Conservation (phyloP, 306 rosid genomes). For the Prinsepia uniflora region DNA sequence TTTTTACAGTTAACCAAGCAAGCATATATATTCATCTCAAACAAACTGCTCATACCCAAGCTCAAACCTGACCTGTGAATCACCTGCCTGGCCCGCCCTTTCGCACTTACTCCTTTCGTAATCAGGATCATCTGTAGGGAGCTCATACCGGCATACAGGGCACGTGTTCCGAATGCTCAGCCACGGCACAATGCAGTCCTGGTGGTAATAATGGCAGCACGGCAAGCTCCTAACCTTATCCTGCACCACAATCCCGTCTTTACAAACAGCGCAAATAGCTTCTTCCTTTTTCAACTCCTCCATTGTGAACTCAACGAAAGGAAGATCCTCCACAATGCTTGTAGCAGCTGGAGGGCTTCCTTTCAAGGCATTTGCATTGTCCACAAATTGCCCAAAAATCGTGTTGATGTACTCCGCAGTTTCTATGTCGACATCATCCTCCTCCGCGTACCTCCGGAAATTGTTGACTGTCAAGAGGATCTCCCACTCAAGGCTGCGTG, state of each 20-base stretch:
- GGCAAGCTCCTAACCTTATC: constrained; percentile 83
- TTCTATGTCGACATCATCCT: constrained; percentile 32
- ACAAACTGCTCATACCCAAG: constrained; percentile 37
- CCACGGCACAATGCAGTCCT: constrained; percentile 91
- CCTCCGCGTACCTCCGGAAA: constrained; percentile 38
- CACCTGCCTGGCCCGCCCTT: constrained; percentile 34
- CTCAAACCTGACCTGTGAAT: constrained; percentile 39
- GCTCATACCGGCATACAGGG: constrained; percentile 83
- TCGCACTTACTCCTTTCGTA: constrained; percentile 64
- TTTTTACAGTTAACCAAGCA: background rate
- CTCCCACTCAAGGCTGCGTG: constrained; percentile 71
- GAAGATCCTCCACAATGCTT: constrained; percentile 63
- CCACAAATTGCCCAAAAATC: constrained; percentile 62
- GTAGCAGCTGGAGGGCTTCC: constrained; percentile 77
- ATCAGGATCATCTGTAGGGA: constrained; percentile 82
- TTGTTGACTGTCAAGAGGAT: constrained; percentile 66
- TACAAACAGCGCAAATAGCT: constrained; percentile 71
- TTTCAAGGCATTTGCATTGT: constrained; percentile 53
- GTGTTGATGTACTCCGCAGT: constrained; percentile 46
- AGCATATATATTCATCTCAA: constrained; percentile 24
- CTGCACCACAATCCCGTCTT: constrained; percentile 51
- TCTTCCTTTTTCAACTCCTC: constrained; percentile 54
- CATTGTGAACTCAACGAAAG: constrained; percentile 51
- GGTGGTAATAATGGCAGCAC: constrained; percentile 78
- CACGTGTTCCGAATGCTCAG: constrained; percentile 76